Percentiles rank a stretch among this genome's conserved stretches.
phyloP scores from a whole-genome alignment of 495 filamentous ascomycete genomes.

The Penicillium taxi region DNA sequence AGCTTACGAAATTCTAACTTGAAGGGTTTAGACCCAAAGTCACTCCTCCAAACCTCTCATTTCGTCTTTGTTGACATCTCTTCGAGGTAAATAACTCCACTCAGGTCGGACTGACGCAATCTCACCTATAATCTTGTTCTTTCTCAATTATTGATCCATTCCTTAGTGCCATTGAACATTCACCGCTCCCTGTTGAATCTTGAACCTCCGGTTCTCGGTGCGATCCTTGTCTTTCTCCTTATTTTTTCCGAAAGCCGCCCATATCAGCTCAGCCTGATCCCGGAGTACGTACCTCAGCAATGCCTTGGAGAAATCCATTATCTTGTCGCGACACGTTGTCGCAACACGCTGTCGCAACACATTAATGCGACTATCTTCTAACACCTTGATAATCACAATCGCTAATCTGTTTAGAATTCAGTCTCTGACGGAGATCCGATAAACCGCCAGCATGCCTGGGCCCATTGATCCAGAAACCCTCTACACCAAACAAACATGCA shows the following conservation, averaged over 20 bases:
- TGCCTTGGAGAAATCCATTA: background rate
- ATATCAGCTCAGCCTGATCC: no score
- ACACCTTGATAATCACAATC: background rate
- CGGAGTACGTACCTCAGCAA: background rate
- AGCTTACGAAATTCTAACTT: background rate
- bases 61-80: slow-evolving; percentile 9
- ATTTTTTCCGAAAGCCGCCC: no score
- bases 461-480: slow-evolving; percentile 72
- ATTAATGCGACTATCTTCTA: background rate
- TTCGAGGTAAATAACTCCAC: background rate
- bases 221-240: no score
- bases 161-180: no score
- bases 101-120: background rate
- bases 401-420: background rate
- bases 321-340: background rate
- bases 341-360: background rate
- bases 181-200: no score
- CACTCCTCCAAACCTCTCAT: background rate
- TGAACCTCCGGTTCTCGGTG: no score
- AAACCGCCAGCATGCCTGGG: slow-evolving; percentile 29
- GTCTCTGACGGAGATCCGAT: background rate
- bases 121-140: no score
- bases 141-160: no score
- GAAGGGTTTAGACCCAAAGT: background rate
- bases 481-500: slow-evolving; percentile 90